phyloP scores from a whole-genome alignment of 1,139 yeast species.

The Scheffersomyces lignicola region DNA sequence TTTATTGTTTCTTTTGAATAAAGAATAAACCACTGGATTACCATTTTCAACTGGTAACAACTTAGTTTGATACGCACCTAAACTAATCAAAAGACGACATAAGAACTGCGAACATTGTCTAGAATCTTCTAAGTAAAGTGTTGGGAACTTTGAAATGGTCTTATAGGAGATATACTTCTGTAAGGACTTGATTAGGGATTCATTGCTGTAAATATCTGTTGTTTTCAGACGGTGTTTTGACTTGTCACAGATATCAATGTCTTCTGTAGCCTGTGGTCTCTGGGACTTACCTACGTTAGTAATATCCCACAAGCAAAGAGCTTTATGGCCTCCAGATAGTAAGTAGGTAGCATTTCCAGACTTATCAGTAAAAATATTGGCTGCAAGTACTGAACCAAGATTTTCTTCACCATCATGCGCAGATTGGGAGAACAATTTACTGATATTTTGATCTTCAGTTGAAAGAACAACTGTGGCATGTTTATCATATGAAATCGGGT shows the following conservation, averaged over 20 bases:
- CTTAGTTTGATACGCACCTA: slow-evolving; percentile 73
- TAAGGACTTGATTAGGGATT: slow-evolving; percentile 63
- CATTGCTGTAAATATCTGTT: slow-evolving; percentile 34
- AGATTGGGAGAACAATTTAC: slow-evolving; percentile 13
- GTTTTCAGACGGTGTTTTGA: slow-evolving; percentile 17
- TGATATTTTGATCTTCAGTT: slow-evolving; percentile 18
- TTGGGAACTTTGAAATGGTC: slow-evolving; percentile 76
- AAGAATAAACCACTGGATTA: slow-evolving; percentile 82
- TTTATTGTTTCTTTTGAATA: slow-evolving; percentile 50
- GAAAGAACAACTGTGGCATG: slow-evolving; percentile 14
- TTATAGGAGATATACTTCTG: slow-evolving; percentile 62
- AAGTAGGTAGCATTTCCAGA: slow-evolving; percentile 21
- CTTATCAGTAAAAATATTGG: slow-evolving; percentile 3
- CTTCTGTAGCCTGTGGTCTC: slow-evolving; percentile 3
- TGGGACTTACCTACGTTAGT: slow-evolving; percentile 17
- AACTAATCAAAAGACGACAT: slow-evolving; percentile 56
- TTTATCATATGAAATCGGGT: slow-evolving; percentile 9
- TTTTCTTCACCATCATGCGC: slow-evolving; percentile 9
- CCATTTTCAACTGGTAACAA: slow-evolving; percentile 71
- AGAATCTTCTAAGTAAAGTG: slow-evolving; percentile 69
- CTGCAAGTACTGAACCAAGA: slow-evolving; percentile 19
- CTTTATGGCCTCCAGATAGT: slow-evolving; percentile 40
- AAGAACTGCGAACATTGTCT: slow-evolving; percentile 84
- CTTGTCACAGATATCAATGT: not conserved
- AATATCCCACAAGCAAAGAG: slow-evolving; percentile 39